phyloP scores from a whole-genome alignment of 208 protist species.

The Phytomonas serpens region DNA sequence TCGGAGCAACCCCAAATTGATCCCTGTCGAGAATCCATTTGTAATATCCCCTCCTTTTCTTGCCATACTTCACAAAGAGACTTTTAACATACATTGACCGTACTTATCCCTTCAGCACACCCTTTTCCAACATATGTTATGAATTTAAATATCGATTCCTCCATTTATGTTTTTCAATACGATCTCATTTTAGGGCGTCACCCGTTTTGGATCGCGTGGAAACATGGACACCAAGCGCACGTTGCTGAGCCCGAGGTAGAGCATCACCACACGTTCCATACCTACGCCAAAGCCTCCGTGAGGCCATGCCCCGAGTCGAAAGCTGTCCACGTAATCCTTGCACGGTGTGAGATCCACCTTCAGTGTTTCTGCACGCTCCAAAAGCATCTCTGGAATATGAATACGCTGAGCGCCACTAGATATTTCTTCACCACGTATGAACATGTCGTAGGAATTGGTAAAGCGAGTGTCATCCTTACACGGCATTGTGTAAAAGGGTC shows the following conservation, averaged over 20 bases:
- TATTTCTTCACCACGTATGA: slow-evolving; percentile 99
- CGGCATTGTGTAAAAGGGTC: slow-evolving; percentile 99
- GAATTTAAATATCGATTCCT: not conserved
- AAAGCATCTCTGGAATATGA: slow-evolving; percentile 95
- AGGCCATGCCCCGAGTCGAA: slow-evolving; percentile 96
- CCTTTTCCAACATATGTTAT: too few species aligned
- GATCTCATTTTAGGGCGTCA: slow-evolving; percentile 63
- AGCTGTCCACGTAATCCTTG: slow-evolving; percentile 97
- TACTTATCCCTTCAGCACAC: not conserved
- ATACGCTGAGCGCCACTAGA: slow-evolving; percentile 99
- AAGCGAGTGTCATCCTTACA: slow-evolving; percentile 89
- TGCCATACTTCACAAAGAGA: not conserved
- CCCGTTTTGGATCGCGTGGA: slow-evolving; percentile 97
- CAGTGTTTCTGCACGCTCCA: slow-evolving; percentile 64
- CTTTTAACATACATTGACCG: not conserved
- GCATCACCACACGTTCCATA: slow-evolving; percentile 98
- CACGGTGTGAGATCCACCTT: slow-evolving; percentile 85
- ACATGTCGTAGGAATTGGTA: slow-evolving; percentile 99
- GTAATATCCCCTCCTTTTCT: not conserved
- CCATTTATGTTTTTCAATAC: slow-evolving; percentile 8
- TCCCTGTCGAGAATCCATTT: not conserved
- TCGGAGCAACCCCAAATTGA: not conserved
- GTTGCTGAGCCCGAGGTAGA: slow-evolving; percentile 98
- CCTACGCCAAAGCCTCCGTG: slow-evolving; percentile 99
- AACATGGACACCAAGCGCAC: slow-evolving; percentile 98